Evolutionary conservation across 2,329 filamentous ascomycete species (phyloP), one percentile per base, ranked within the genome.

Genomic region (Clarireedia hainanense): DNA sequence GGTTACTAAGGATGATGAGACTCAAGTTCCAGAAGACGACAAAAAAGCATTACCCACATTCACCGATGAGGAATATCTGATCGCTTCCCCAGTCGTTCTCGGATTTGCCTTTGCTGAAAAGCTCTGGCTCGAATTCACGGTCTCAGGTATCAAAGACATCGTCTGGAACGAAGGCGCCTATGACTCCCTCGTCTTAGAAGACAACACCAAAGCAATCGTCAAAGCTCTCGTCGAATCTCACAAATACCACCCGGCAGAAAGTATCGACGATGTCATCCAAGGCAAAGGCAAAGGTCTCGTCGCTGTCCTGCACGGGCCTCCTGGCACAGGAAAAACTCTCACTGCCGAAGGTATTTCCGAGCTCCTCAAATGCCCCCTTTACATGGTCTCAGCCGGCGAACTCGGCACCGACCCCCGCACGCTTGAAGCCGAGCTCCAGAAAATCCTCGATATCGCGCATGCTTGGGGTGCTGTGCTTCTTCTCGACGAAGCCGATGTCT

Each of bases 81-180:
- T 95, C 49, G 85, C 90, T 2, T 92, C 88, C 2, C 87, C 91
- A 0, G 84, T 95, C 0, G 88, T 95, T 0, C 79, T 95, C 1
- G 91, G 91, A 0, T 96, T 95, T 64, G 83, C 89, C 0, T 95
- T 96, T 69, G 83, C 82, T 1, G 89, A 95, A 71, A 96, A 95
- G 72, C 76, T 89, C 9, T 96, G 91, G 91, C 79, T 95, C 0
- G 89, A 96, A 68, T 90, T 96, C 64, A 85, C 84, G 0, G 85
- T 96, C 20, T 88, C 86, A 0, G 84, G 85, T 0, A 80, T 96
- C 59, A 80, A 81, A 46, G 87, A 95, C 4, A 92, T 96, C 59
- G 79, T 84, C 37, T 96, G 88, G 88, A 92, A 95, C 65, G 82
- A 88, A 43, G 79, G 83, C 14, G 91, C 91, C 0, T 96, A 94